A percentile compares a stretch with the other conserved stretches of the same genome.
phyloP scores from a whole-genome alignment of 768 basidiomycete species.

The Cystobasidium tubakii region DNA sequence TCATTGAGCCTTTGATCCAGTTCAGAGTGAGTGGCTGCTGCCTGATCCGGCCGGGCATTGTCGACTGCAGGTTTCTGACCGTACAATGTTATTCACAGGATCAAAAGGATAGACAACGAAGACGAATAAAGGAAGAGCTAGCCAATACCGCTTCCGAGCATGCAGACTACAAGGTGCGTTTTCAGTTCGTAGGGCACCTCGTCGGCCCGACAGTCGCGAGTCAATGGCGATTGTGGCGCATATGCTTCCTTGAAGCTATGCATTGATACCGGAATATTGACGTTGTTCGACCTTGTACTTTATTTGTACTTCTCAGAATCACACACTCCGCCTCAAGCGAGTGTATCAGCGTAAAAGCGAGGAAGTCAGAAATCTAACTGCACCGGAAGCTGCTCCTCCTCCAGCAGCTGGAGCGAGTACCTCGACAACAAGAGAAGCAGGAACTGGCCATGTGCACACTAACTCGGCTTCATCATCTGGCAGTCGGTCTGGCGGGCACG shows the following conservation, averaged over 20 bases:
- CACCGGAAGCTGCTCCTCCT: neutral
- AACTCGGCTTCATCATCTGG: neutral
- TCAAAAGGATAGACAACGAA: conserved; percentile 42
- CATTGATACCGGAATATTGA: no score
- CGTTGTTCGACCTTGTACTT: no score
- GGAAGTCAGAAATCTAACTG: conserved; percentile 40
- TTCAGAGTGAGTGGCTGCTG: conserved; percentile 31
- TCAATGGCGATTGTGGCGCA: neutral
- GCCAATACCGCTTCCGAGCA: conserved; percentile 37
- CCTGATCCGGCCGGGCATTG: neutral
- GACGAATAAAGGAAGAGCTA: conserved; percentile 41
- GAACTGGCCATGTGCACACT: neutral
- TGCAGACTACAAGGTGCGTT: conserved; percentile 39
- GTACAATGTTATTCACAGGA: neutral
- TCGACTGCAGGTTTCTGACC: no score
- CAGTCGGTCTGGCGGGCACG: conserved; percentile 3
- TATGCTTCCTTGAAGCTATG: neutral
- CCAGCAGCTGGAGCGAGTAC: neutral
- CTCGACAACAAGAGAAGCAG: neutral
- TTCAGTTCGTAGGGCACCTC: no score
- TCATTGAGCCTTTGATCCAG: conserved; percentile 26
- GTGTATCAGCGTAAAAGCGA: conserved; percentile 45
- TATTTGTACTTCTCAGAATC: no score
- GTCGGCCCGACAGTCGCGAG: neutral
- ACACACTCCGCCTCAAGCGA: conserved; percentile 38